A percentile compares a stretch with the other conserved stretches of the same genome.
Evolutionary conservation across 106 monocot species (phyloP).

Genomic region (Hemerocallis citrina): DNA sequence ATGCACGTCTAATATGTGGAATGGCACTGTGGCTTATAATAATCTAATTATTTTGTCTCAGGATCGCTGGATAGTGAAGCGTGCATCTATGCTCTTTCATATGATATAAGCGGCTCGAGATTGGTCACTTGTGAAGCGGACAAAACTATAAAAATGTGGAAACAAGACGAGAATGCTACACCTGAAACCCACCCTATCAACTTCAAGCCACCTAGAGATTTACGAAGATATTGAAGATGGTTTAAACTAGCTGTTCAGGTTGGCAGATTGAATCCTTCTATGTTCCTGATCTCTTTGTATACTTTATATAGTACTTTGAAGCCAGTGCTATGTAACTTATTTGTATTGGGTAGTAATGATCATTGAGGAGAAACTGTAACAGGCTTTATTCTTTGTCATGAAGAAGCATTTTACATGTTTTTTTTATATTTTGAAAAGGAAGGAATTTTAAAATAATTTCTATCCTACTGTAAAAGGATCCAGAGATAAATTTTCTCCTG

Average conservation of each 20-base stretch:
- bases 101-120: slow-evolving; percentile 74
- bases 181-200: slow-evolving; percentile 82
- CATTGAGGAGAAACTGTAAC: no score
- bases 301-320: no score
- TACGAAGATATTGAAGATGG: slow-evolving; percentile 46
- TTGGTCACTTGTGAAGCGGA: slow-evolving; percentile 92
- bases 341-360: no score
- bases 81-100: slow-evolving; percentile 80
- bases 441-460: no score
- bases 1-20: neutral
- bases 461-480: no score
- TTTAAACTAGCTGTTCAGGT: neutral
- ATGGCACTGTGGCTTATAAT: neutral
- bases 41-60: slow-evolving; percentile 10
- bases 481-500: no score
- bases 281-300: neutral
- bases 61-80: slow-evolving; percentile 96
- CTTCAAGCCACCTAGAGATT: slow-evolving; percentile 82
- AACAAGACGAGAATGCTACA: slow-evolving; percentile 72
- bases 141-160: slow-evolving; percentile 98
- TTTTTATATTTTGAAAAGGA: no score
- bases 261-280: neutral
- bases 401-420: no score
- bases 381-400: no score
- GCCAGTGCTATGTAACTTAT: no score